Conservation (phyloP, 2,329 filamentous ascomycete genomes). For the Xylariaceae sp. region DNA sequence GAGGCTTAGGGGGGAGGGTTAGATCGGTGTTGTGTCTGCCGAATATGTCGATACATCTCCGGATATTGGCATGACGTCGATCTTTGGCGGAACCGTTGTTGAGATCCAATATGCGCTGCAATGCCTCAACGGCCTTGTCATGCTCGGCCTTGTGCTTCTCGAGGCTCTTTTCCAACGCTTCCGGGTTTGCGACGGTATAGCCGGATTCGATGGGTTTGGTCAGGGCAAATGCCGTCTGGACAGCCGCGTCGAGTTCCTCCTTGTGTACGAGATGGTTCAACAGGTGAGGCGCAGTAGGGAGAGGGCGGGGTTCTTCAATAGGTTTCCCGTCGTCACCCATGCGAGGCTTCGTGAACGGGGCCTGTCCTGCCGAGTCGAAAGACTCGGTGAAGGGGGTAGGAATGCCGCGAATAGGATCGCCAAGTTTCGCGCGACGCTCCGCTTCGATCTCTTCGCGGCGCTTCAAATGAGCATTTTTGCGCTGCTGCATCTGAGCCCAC, state of each 20-base stretch:
- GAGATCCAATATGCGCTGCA: slow-evolving; percentile 73
- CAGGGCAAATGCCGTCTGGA: slow-evolving; percentile 63
- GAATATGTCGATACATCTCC: slow-evolving; percentile 79
- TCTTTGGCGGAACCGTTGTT: slow-evolving; percentile 74
- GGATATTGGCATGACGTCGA: slow-evolving; percentile 73
- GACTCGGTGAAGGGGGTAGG: slow-evolving; percentile 79
- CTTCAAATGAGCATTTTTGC: slow-evolving; percentile 76
- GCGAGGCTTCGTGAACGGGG: slow-evolving; percentile 30
- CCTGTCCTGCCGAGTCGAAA: slow-evolving; percentile 61
- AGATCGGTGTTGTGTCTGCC: slow-evolving; percentile 85
- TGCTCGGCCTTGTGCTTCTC: slow-evolving; percentile 51
- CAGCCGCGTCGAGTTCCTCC: slow-evolving; percentile 59
- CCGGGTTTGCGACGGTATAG: slow-evolving; percentile 36
- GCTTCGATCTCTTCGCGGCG: slow-evolving; percentile 65
- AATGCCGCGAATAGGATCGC: slow-evolving; percentile 74
- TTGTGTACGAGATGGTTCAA: slow-evolving; percentile 74
- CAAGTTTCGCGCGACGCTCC: slow-evolving; percentile 59
- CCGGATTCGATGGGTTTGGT: slow-evolving; percentile 48
- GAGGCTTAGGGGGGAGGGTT: slow-evolving; percentile 57
- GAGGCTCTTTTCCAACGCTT: slow-evolving; percentile 30
- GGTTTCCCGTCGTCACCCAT: slow-evolving; percentile 39
- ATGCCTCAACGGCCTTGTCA: slow-evolving; percentile 64
- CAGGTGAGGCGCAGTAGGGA: slow-evolving; percentile 46
- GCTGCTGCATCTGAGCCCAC: slow-evolving; percentile 72
- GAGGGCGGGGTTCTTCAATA: slow-evolving; percentile 34